Conservation (phyloP, 768 basidiomycete genomes). For the Heimioporus sp. region DNA sequence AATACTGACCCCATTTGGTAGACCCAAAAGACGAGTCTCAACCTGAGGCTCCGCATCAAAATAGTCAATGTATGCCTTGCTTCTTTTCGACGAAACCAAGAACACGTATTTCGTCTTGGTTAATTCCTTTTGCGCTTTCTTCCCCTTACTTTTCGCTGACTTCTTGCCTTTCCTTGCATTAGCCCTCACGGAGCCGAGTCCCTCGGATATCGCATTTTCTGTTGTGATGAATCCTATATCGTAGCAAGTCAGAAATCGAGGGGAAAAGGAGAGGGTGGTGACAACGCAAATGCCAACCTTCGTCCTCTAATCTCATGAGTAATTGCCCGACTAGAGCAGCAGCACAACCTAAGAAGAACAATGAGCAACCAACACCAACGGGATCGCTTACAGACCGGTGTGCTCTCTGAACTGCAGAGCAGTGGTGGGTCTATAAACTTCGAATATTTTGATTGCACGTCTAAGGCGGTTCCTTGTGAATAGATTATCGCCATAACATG, state of each 20-base stretch:
- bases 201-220: conserved; percentile 46
- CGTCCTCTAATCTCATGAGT: conserved; percentile 65
- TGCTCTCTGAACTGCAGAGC: conserved; percentile 55
- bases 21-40: conserved; percentile 60
- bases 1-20: conserved; percentile 53
- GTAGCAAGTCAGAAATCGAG: conserved; percentile 4
- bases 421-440: conserved; percentile 44
- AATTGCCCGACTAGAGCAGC: conserved; percentile 56
- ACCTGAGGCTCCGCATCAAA: conserved; percentile 61
- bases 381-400: conserved; percentile 46
- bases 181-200: conserved; percentile 42
- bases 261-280: neutral
- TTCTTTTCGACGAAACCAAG: conserved; percentile 44
- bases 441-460: conserved; percentile 69
- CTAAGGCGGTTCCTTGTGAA: conserved; percentile 32
- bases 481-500: neutral
- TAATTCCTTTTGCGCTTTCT: conserved; percentile 45
- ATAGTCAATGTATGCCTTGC: conserved; percentile 58
- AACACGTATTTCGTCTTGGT: conserved; percentile 61
- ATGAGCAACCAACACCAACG: conserved; percentile 4
- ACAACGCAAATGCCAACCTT: conserved; percentile 44
- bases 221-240: conserved; percentile 58
- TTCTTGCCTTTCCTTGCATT: conserved; percentile 40
- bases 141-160: conserved; percentile 41
- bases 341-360: conserved; percentile 44